Evolutionary conservation across 2,329 filamentous ascomycete species (phyloP), one percentile per base, ranked within the genome.

Genomic region (Penicillium brasilianum): DNA sequence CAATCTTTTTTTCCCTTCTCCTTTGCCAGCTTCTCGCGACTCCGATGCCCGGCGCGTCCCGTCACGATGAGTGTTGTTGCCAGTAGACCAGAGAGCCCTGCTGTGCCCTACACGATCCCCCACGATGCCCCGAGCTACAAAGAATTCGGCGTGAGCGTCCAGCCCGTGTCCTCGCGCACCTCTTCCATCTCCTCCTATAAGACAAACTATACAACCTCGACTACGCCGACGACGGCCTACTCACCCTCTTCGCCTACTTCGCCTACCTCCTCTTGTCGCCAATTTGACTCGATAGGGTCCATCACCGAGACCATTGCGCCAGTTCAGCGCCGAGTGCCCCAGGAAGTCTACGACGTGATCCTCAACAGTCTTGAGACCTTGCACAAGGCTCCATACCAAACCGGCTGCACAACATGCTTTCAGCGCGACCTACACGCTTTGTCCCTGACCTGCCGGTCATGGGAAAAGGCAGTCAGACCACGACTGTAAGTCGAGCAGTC

Each of bases 301-400:
- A 68, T 77, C 44, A 65, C 70, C 53, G 74, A 72, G 52, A 73
- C 72, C 55, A 55, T 71, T 28, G 72, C 76, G 46, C 72, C 76
- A 22, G 62, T 74, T 43, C 69, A 84, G 66, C 78, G 81, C 60
- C 76, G 76, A 18, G 66, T 87, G 7, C 85, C 85, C 0, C 73
- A 78, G 49, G 81, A 84, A 61, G 81, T 87, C 4, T 86, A 85
- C 63, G 81, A 84, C 58, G 83, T 80, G 59, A 84, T 88, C 39
- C 64, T 87, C 11, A 73, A 78, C 36, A 82, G 85, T 58, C 69
- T 87, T 39, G 78, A 83, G 57, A 67, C 71, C 9, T 66, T 83
- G 28, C 81, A 87, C 66, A 70, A 75, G 14, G 72, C 70, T 7
- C 68, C 76, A 13, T 67, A 72, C 34, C 74, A 78, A 39, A 68